These are phyloP conservation scores for Penicillium ochrochloron DNA, from an alignment of 495 filamentous ascomycete genomes.

Conservation along the genomic window DNA sequence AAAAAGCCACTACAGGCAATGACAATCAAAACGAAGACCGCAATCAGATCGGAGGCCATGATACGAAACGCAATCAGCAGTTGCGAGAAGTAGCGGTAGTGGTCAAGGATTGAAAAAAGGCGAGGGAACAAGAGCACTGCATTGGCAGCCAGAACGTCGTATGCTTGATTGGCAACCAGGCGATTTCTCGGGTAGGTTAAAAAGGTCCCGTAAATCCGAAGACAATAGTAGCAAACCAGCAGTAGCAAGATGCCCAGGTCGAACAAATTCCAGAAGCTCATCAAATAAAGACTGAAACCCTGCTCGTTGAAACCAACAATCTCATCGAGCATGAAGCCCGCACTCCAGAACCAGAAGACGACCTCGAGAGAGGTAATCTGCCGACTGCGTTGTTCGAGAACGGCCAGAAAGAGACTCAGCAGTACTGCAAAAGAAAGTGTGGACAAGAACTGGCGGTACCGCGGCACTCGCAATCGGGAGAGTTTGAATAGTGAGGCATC, in stretches of 20 bases:
- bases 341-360: slow-evolving; percentile 95
- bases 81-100: slow-evolving; percentile 94
- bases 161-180: slow-evolving; percentile 75
- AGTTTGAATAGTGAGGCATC: slow-evolving; percentile 91
- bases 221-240: slow-evolving; percentile 83
- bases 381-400: slow-evolving; percentile 68
- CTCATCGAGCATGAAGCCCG: slow-evolving; percentile 96
- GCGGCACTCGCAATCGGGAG: slow-evolving; percentile 83
- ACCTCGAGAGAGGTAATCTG: slow-evolving; percentile 81
- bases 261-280: slow-evolving; percentile 97
- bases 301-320: slow-evolving; percentile 91
- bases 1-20: slow-evolving; percentile 93
- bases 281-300: slow-evolving; percentile 90
- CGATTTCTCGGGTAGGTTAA: slow-evolving; percentile 68
- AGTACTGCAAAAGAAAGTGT: slow-evolving; percentile 82
- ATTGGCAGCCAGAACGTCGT: slow-evolving; percentile 87
- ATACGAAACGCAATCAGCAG: slow-evolving; percentile 89
- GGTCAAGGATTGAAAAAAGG: slow-evolving; percentile 88
- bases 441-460: slow-evolving; percentile 86
- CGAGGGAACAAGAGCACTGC: slow-evolving; percentile 88
- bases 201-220: slow-evolving; percentile 84
- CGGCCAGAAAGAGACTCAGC: slow-evolving; percentile 80
- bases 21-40: slow-evolving; percentile 79
- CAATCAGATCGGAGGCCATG: slow-evolving; percentile 86
- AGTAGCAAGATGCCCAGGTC: slow-evolving; percentile 88